Evolutionary conservation across 164 flowering plant genomes (phyloP), one percentile per base, ranked within the genome.

Genomic region (Chimonanthus salicifolius): DNA sequence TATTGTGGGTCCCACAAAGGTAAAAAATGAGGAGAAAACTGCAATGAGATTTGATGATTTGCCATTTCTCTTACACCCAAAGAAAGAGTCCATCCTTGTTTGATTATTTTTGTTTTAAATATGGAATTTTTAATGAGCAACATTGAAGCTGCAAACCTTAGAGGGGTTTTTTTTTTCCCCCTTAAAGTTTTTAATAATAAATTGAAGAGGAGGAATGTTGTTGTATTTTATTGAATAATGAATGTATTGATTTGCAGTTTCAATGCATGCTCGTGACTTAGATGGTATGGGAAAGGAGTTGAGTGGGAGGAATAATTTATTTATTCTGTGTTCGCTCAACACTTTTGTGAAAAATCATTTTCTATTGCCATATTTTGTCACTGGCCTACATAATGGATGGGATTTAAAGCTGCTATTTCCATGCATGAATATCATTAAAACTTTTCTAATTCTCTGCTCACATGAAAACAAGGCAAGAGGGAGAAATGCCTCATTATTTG

Each of bases 251-350:
- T 73, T 58, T 54, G 45, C 64, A 18, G 74, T 71, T 80, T 77
- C 84, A 80, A 82, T 58, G 84, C 80, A 68, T 45, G 47, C 84
- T 81, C 84, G 84, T 81, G 86, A 83, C 78, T 78, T 50, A 71
- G 80, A 71, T 65, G 65, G 67, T 60, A 71, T 73, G 74, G 77
- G 79, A 73, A 73, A 74, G 71, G 64, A 73, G 49, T 74, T 74
- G 44, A 72, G 75, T 68, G 73, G 71, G 64, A 49, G 71, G 77
- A 75, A 78, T 72, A 78, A 73, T 73, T 67, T 78, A 74, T 63
- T 70, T 74, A 70, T 72, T 2, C 75, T 71, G 68, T 75, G 75
- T 51, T 47, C 50, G 58, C 48, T 44, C 16, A 49, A 75, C 70
- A 65, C 74, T 70, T 73, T 62, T 48, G 72, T 70, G 78, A 75